Evolutionary conservation across 1,284 basidiomycete species (phyloP), one percentile per base, ranked within the genome.

Genomic region (Cryptococcus sp.): DNA sequence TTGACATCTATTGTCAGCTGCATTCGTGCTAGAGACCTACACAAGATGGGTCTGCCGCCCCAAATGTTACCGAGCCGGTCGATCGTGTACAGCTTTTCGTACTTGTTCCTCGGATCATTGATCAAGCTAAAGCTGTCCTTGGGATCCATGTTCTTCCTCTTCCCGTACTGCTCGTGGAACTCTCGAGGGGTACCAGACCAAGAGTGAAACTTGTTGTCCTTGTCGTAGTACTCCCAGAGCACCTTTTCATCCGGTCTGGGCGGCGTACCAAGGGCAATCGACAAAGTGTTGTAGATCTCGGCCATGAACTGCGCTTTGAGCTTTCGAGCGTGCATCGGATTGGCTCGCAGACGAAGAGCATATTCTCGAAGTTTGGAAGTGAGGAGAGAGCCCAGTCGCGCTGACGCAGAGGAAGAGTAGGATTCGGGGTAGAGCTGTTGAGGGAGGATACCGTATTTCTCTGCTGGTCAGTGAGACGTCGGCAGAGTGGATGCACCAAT

Each of bases 301-400:
- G 79, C 79, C 77, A 95, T 80, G 63, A 89, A 81, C 53, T 80
- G 79, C 62, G 89, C 85, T 72, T 97, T 95, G 77, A 86, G 83
- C 39, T 65, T 64, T 6, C 76, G 63, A 4, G 48, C 49, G 10
- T 45, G 14, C 5, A 25, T 21, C 5, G 52, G 43, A 16, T 43
- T 38, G 1, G 50, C 43, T 35, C 92, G 85, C 23, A 97, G 81
- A 56, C 85, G 81, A 39, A 97, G 79, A 3, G 85, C 84, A 68
- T 91, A 86, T 72, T 97, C 91, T 56, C 94, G 83, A 39, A 97
- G 81, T 75, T 94, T 93, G 54, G 83, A 81, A 68, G 90, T 92
- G 53, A 97, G 76, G 46, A 97, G 78, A 19, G 72, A 74, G 72
- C 94, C 87, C 58, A 97, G 75, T 12, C 84, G 81, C 28, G 75